These are phyloP conservation scores for Nemophila menziesii DNA, from an alignment of 257 asterid genomes.

Conservation along the genomic window DNA sequence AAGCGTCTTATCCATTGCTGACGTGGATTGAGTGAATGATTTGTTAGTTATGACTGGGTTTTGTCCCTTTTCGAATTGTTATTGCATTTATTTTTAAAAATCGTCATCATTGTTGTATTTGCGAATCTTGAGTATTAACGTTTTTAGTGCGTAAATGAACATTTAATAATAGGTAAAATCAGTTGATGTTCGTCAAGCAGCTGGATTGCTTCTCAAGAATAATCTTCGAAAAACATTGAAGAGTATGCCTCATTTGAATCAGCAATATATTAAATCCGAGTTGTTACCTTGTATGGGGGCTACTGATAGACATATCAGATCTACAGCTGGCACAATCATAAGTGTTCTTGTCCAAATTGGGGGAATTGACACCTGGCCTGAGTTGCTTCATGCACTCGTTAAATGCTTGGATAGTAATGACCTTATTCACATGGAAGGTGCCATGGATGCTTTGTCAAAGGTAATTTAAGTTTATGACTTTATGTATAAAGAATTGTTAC, in stretches of 20 bases:
- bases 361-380: constrained; percentile 87
- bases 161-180: constrained; percentile 57
- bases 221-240: constrained; percentile 51
- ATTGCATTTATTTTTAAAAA: no score
- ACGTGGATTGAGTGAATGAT: not conserved
- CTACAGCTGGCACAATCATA: constrained; percentile 88
- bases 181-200: constrained; percentile 93
- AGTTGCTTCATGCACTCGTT: constrained; percentile 67
- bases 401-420: constrained; percentile 91
- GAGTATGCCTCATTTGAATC: constrained; percentile 57
- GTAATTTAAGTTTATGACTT: constrained; percentile 15
- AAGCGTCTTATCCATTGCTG: not conserved
- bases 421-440: constrained; percentile 87
- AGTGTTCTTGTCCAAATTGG: constrained; percentile 84
- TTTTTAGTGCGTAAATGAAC: not conserved
- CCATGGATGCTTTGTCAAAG: constrained; percentile 99
- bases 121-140: no score
- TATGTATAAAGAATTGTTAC: not conserved
- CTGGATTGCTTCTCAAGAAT: constrained; percentile 88
- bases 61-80: not conserved
- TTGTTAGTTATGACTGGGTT: not conserved
- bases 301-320: constrained; percentile 73
- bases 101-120: no score
- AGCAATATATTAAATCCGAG: constrained; percentile 65
- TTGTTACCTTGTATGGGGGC: constrained; percentile 87